Base-by-base conservation (phyloP, 2,329 filamentous ascomycete species). In the Sporothrix phasma region DNA sequence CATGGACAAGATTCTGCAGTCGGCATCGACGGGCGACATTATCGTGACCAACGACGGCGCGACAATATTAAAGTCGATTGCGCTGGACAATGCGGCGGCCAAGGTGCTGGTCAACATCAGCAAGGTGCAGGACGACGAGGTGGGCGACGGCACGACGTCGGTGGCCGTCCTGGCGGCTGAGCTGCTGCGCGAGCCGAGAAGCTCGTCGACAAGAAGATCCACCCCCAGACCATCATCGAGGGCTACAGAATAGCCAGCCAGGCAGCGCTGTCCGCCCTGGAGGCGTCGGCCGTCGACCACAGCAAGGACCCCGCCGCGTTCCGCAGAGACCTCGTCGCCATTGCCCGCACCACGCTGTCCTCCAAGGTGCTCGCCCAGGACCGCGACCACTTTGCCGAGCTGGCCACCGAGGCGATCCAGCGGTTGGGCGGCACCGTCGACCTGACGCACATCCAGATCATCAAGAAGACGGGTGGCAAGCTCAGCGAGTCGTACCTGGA, bases 21-120 rank as follows among this genome's bases (percentile, higher is more conserved):
- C 92, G 75, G 92, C 90, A 89, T 97, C 93, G 58, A 97, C 94
- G 46, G 91, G 90, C 72, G 90, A 97, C 73, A 97, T 97, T 72
- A 90, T 97, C 85, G 94, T 99, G 67, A 99, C 94, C 66, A 99
- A 99, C 77, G 94, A 99, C 78, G 94, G 94, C 74, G 94, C 94
- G 68, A 99, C 94, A 26, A 99, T 99, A 70, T 85, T 99, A 69
- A 99, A 99, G 79, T 90, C 93, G 62, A 99, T 99, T 76, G 94
- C 94, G 49, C 88, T 99, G 73, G 94, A 99, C 77, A 99, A 99
- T 75, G 94, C 94, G 49, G 94, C 94, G 24, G 94, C 94, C 63
- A 99, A 99, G 80, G 94, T 99, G 5, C 83, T 99, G 49, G 94
- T 99, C 74, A 99, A 99, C 77, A 97, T 99, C 72, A 97, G 93